Percentiles rank a stretch among this genome's conserved stretches.
Evolutionary conservation across 257 asterid genomes (phyloP).

Genomic region (Eucommia ulmoides): DNA sequence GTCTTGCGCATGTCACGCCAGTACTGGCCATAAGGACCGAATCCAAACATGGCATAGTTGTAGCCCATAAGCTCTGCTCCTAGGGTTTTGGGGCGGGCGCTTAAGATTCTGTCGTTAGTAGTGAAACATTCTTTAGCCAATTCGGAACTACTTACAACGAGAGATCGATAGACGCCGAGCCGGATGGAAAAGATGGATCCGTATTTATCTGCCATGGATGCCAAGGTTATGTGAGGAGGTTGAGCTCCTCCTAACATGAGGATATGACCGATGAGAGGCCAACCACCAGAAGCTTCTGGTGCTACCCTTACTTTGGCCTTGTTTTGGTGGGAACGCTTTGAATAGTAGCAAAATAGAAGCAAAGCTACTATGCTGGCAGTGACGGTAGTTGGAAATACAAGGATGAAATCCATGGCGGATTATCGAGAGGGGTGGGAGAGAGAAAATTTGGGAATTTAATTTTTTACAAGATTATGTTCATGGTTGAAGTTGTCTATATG

Average conservation of each 20-base stretch:
- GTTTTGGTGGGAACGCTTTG: no score
- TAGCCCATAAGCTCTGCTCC: slow-evolving; percentile 26
- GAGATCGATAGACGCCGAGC: slow-evolving; percentile 28
- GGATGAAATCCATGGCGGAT: no score
- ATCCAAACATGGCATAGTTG: slow-evolving; percentile 17
- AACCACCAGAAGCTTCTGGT: slow-evolving; percentile 38
- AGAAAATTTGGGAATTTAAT: no score
- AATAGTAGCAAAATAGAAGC: no score
- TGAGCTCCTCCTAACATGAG: slow-evolving; percentile 25
- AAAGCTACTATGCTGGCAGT: no score
- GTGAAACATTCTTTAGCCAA: slow-evolving; percentile 39
- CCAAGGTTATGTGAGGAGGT: slow-evolving; percentile 31
- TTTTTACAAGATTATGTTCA: no score
- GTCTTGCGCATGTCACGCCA: slow-evolving; percentile 41
- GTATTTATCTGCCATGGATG: slow-evolving; percentile 39
- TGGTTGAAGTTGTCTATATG: no score
- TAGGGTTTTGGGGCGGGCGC: slow-evolving; percentile 29
- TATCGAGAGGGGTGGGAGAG: no score
- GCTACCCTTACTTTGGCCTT: no score
- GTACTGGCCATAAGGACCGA: slow-evolving; percentile 42
- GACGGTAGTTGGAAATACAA: no score
- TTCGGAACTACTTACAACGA: slow-evolving; percentile 44
- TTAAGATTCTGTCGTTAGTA: slow-evolving; percentile 34
- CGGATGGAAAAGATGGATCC: slow-evolving; percentile 50
- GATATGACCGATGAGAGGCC: slow-evolving; percentile 60